Conservation (phyloP, 225 moss, liverwort and hornwort species). For the Physcomitrium patens region DNA sequence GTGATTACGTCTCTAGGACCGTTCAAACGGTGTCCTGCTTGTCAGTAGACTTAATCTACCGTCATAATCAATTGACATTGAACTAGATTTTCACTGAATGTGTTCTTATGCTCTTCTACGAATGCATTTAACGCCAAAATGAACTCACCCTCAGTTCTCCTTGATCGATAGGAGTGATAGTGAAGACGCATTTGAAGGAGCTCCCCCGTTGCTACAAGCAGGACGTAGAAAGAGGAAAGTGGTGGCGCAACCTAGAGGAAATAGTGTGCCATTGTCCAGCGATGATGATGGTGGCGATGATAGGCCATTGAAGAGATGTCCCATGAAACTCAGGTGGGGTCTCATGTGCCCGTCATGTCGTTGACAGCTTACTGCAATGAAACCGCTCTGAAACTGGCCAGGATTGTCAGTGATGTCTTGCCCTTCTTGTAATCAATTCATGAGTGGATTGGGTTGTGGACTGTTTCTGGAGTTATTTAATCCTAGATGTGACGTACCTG, state of each 20-base stretch:
- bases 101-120: too few species aligned
- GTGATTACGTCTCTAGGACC: too few species aligned
- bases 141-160: too few species aligned
- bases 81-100: too few species aligned
- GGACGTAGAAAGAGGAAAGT: constrained; percentile 80
- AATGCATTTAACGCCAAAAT: too few species aligned
- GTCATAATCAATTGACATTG: too few species aligned
- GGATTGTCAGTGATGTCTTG: background rate
- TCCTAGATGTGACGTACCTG: background rate
- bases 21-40: too few species aligned
- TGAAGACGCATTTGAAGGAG: constrained; percentile 47
- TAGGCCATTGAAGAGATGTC: constrained; percentile 21
- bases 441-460: background rate
- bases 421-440: background rate
- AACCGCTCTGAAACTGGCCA: background rate
- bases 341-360: background rate
- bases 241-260: constrained; percentile 54
- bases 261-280: constrained; percentile 29
- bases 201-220: constrained; percentile 52
- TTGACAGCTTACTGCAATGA: background rate
- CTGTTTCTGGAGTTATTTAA: too few species aligned
- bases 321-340: constrained; percentile 23
- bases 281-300: constrained; percentile 30
- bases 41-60: too few species aligned
- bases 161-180: constrained; percentile 48